Evolutionary conservation across 2,329 filamentous ascomycete species (phyloP).

Genomic region (Chrysosphaeria jannelii): DNA sequence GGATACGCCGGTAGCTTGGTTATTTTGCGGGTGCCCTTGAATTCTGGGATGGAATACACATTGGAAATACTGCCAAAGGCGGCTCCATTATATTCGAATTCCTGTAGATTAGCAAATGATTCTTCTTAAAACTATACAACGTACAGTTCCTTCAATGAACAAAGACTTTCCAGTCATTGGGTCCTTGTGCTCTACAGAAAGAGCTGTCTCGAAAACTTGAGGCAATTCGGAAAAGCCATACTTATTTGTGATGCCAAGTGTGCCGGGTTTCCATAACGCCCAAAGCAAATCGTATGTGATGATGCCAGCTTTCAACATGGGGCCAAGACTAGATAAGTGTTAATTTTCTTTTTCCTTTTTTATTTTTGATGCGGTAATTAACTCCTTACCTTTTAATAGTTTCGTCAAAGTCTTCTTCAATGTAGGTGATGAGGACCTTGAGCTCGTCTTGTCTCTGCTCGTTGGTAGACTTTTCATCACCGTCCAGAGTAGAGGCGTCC

Average conservation of each 20-base stretch:
- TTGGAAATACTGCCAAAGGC: constrained; percentile 41
- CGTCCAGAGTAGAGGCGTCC: constrained; percentile 28
- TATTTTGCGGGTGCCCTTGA: constrained; percentile 61
- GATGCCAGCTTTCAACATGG: constrained; percentile 49
- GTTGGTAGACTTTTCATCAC: constrained; percentile 25
- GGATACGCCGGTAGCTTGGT: constrained; percentile 50
- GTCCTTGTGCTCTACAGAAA: constrained; percentile 35
- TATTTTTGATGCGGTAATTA: too few species aligned
- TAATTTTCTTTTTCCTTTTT: too few species aligned
- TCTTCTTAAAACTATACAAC: too few species aligned
- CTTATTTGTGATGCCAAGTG: constrained; percentile 45
- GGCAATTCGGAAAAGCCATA: constrained; percentile 53
- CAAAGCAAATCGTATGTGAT: constrained; percentile 75
- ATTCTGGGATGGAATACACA: constrained; percentile 39
- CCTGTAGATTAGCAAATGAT: constrained; percentile 13
- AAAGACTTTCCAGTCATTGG: constrained; percentile 50
- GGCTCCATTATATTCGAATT: constrained; percentile 73
- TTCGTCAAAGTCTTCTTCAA: constrained; percentile 39
- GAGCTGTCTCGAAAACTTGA: constrained; percentile 55
- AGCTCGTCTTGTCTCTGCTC: constrained; percentile 30
- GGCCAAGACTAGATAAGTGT: constrained; percentile 40
- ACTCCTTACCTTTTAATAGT: constrained; percentile 30
- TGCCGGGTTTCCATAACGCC: constrained; percentile 72
- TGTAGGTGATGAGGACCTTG: constrained; percentile 20
- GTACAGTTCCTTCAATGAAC: constrained; percentile 33